Base-by-base conservation (phyloP, 164 flowering plant species). In the Macadamia integrifolia region DNA sequence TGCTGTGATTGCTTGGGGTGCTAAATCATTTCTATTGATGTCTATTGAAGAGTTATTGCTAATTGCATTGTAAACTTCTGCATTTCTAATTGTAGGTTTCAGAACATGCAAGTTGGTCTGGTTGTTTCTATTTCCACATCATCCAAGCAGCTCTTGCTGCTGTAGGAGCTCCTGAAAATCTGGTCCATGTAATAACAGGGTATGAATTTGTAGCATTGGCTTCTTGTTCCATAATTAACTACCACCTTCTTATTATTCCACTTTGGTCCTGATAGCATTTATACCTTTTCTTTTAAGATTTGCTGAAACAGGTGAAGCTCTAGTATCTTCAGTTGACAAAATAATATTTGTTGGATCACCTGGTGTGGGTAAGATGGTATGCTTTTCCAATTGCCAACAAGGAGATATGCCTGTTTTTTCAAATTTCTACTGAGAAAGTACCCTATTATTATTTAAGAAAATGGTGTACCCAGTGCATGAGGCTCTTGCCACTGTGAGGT, bases 61-160 rank as follows among this genome's bases (percentile, higher is more conserved):
- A 35, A 35, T 35, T 2, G 5, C 40, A 35, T 35, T 2, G 40
- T 35, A 35, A 2, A 35, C 5, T 5, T 35, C 5, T 35, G 5
- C 40, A 35, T 35, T 5, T 5, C 40, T 35, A 35, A 35, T 35
- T 84, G 68, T 69, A 94, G 98, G 95, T 94, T 69, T 94, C 98
- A 68, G 98, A 94, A 77, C 89, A 92, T 85, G 98, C 98, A 65
- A 94, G 97, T 77, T 94, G 98, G 97, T 94, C 98, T 55, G 98
- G 97, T 58, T 87, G 91, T 78, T 94, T 92, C 81, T 94, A 94
- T 77, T 69, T 79, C 61, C 85, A 89, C 61, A 92, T 94, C 53
- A 86, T 94, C 73, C 97, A 93, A 79, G 81, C 95, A 66, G 98
- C 98, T 61, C 89, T 93, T 60, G 86, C 93, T 75, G 98, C 97